Percentiles rank a stretch among this genome's conserved stretches.
Evolutionary conservation across 108 stramenopile species (phyloP).

Genomic region (Skeletonema tropicum): DNA sequence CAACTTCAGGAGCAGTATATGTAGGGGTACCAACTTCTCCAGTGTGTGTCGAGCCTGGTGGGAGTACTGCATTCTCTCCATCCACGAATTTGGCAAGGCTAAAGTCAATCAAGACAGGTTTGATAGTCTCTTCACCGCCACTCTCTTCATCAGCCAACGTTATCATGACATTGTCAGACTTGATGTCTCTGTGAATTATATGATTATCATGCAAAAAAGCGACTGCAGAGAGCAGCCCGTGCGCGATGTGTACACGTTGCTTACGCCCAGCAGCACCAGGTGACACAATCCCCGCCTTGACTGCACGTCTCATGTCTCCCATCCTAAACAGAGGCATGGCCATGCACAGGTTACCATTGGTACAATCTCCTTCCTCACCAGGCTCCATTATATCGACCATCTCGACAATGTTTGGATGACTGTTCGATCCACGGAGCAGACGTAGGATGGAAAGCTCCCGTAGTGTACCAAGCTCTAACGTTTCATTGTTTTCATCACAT

Average conservation of each 20-base stretch:
- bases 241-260: constrained; percentile 62
- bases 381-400: constrained; percentile 74
- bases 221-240: constrained; percentile 76
- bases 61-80: constrained; percentile 45
- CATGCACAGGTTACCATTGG: constrained; percentile 69
- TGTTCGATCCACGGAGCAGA: constrained; percentile 66
- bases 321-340: constrained; percentile 71
- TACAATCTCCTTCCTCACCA: constrained; percentile 55
- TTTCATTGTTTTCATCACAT: constrained; percentile 49
- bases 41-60: constrained; percentile 70
- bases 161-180: constrained; percentile 93
- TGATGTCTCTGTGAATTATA: constrained; percentile 98
- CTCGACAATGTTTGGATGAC: constrained; percentile 75
- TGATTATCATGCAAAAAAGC: constrained; percentile 94
- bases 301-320: constrained; percentile 59
- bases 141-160: constrained; percentile 47
- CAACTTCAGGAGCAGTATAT: constrained; percentile 77
- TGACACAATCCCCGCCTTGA: constrained; percentile 35
- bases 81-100: constrained; percentile 73
- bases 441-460: constrained; percentile 81
- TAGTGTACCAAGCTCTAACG: constrained; percentile 67
- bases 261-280: constrained; percentile 45
- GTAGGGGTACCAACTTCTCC: constrained; percentile 74
- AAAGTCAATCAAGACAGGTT: constrained; percentile 83
- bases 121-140: constrained; percentile 11